A percentile compares a stretch with the other conserved stretches of the same genome.
Conservation (phyloP, 805 yeast species). For the Sungouiella blattae region DNA sequence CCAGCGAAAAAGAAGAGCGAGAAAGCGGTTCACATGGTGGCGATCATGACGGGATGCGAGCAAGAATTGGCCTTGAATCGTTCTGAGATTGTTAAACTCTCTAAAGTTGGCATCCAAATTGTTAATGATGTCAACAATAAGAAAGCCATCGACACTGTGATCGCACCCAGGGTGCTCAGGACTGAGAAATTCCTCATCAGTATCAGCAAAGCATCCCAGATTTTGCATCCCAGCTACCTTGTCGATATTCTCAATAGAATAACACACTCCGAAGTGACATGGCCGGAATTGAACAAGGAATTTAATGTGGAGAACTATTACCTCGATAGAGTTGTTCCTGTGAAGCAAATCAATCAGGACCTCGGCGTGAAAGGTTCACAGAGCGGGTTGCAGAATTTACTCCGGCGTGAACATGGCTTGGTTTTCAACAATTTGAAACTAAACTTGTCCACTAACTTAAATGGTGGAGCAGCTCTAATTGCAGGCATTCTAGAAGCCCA, state of each 20-base stretch:
- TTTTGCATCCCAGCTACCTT: constrained; percentile 52
- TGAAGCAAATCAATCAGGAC: constrained; percentile 30
- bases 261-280: constrained; percentile 32
- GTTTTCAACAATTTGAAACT: constrained; percentile 50
- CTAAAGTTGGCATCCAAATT: constrained; percentile 56
- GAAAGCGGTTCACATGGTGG: constrained; percentile 38
- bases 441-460: constrained; percentile 53
- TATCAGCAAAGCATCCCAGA: constrained; percentile 52
- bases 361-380: constrained; percentile 18
- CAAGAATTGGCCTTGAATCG: constrained; percentile 35
- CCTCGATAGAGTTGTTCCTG: constrained; percentile 30
- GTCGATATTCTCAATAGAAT: constrained; percentile 20
- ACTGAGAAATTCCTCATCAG: constrained; percentile 84
- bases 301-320: constrained; percentile 28
- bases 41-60: constrained; percentile 67
- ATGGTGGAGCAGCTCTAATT: constrained; percentile 59
- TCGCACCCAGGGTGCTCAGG: constrained; percentile 79
- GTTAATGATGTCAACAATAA: constrained; percentile 41
- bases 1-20: constrained; percentile 13
- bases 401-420: constrained; percentile 15
- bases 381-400: constrained; percentile 9
- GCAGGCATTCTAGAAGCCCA: constrained; percentile 58
- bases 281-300: constrained; percentile 16
- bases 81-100: constrained; percentile 41
- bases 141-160: constrained; percentile 43